A percentile compares a stretch with the other conserved stretches of the same genome.
These are phyloP conservation scores for Xylaria acuta DNA, from an alignment of 495 filamentous ascomycete species.

Conservation along the genomic window DNA sequence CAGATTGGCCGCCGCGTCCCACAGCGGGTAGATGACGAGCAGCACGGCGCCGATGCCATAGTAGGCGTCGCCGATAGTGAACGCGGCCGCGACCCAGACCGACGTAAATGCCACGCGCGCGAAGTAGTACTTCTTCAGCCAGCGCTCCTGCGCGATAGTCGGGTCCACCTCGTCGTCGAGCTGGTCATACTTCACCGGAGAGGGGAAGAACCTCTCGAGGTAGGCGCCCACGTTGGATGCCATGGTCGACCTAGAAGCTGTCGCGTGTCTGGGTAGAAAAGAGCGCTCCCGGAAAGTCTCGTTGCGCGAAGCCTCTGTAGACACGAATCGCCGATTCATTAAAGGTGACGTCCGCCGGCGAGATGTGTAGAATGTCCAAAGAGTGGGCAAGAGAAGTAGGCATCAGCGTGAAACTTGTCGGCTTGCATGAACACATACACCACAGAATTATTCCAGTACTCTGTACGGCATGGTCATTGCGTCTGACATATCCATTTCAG, in stretches of 20 bases:
- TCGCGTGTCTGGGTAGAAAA: constrained; percentile 17
- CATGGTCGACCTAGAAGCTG: constrained; percentile 14
- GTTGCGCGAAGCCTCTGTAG: constrained; percentile 19
- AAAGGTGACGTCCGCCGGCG: constrained; percentile 5
- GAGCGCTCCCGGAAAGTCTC: constrained; percentile 21
- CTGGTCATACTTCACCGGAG: constrained; percentile 18
- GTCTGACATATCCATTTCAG: constrained; percentile 19
- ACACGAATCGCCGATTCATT: constrained; percentile 26
- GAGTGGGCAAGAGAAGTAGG: neutral
- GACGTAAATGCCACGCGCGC: constrained; percentile 17
- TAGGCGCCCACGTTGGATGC: constrained; percentile 24
- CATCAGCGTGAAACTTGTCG: neutral
- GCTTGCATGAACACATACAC: neutral
- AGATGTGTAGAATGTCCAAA: constrained; percentile 6
- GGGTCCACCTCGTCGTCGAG: constrained; percentile 17
- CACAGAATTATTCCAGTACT: neutral
- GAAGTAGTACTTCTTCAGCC: constrained; percentile 29
- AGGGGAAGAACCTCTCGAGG: constrained; percentile 23
- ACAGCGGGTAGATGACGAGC: constrained; percentile 26
- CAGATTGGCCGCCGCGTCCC: constrained; percentile 21
- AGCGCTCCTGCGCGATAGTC: constrained; percentile 11
- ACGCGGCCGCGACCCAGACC: constrained; percentile 23
- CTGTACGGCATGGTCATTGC: neutral
- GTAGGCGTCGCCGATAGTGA: constrained; percentile 23
- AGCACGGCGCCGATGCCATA: constrained; percentile 16